phyloP scores from a whole-genome alignment of 306 rosid genomes.

The Casuarina glauca region DNA sequence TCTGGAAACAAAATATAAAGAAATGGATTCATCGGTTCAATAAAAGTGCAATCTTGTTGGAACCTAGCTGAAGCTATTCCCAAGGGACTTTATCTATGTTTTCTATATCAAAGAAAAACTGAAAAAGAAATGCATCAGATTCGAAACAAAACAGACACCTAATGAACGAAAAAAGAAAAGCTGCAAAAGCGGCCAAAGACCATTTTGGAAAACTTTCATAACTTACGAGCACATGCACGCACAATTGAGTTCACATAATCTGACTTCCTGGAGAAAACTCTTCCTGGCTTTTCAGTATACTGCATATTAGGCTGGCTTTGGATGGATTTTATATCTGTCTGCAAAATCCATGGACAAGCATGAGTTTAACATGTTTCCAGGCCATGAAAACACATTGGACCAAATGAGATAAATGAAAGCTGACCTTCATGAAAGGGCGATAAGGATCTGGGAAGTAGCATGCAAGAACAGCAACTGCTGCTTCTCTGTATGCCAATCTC shows the following conservation, averaged over 20 bases:
- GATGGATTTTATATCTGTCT: constrained; percentile 89
- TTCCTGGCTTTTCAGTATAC: constrained; percentile 67
- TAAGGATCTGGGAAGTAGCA: constrained; percentile 86
- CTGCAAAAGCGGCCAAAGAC: constrained; percentile 12
- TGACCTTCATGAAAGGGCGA: constrained; percentile 72
- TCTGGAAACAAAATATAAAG: background rate
- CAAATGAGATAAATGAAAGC: constrained; percentile 18
- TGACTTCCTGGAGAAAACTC: constrained; percentile 74
- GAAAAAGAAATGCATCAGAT: background rate
- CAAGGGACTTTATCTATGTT: background rate
- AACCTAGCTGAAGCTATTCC: background rate
- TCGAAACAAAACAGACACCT: background rate
- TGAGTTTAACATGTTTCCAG: constrained; percentile 29
- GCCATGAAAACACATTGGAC: constrained; percentile 21
- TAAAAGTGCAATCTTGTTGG: constrained; percentile 13
- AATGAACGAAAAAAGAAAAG: constrained; percentile 12
- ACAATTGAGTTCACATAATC: constrained; percentile 80
- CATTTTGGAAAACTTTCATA: constrained; percentile 22
- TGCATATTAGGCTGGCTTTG: constrained; percentile 80
- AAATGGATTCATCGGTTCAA: background rate
- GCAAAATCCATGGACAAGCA: constrained; percentile 40
- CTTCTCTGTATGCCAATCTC: constrained; percentile 95
- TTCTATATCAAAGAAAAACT: background rate
- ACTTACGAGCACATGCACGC: constrained; percentile 99
- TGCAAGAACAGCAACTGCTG: constrained; percentile 93